Evolutionary conservation across 2,329 filamentous ascomycete species (phyloP).

Genomic region (Calonectria crousiana): DNA sequence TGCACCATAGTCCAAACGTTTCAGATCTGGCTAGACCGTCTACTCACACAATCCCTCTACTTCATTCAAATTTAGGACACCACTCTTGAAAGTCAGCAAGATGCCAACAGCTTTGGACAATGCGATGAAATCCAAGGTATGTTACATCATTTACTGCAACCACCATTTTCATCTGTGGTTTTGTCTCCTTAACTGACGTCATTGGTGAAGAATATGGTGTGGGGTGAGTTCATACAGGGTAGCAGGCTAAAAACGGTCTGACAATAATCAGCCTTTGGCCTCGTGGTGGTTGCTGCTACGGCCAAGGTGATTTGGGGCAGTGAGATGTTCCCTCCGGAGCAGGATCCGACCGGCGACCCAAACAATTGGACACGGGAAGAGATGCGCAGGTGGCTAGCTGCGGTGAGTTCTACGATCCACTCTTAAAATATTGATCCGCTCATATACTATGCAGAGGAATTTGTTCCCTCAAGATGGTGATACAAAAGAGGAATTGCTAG

Average conservation of each 20-base stretch:
- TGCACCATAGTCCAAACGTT: neutral
- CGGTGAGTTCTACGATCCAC: constrained; percentile 63
- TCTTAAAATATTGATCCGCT: neutral
- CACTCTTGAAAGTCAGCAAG: neutral
- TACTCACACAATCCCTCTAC: neutral
- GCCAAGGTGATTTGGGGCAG: constrained; percentile 88
- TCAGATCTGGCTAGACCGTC: neutral
- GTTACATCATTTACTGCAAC: neutral
- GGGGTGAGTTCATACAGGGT: constrained; percentile 65
- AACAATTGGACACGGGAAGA: constrained; percentile 83
- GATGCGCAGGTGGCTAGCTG: constrained; percentile 82
- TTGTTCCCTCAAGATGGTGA: constrained; percentile 58
- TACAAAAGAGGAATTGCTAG: constrained; percentile 60
- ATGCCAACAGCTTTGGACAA: constrained; percentile 42
- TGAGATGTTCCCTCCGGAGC: constrained; percentile 81
- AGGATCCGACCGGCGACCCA: constrained; percentile 83
- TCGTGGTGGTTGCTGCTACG: constrained; percentile 83
- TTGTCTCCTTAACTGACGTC: constrained; percentile 15
- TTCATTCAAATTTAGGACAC: neutral
- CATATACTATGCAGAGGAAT: constrained; percentile 53
- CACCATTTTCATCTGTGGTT: neutral
- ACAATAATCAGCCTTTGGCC: constrained; percentile 75
- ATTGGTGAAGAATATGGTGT: constrained; percentile 70
- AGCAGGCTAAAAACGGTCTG: constrained; percentile 15
- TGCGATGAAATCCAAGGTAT: constrained; percentile 42